These are phyloP conservation scores for Ogataea ramenticola DNA, from an alignment of 805 yeast species.

Conservation along the genomic window DNA sequence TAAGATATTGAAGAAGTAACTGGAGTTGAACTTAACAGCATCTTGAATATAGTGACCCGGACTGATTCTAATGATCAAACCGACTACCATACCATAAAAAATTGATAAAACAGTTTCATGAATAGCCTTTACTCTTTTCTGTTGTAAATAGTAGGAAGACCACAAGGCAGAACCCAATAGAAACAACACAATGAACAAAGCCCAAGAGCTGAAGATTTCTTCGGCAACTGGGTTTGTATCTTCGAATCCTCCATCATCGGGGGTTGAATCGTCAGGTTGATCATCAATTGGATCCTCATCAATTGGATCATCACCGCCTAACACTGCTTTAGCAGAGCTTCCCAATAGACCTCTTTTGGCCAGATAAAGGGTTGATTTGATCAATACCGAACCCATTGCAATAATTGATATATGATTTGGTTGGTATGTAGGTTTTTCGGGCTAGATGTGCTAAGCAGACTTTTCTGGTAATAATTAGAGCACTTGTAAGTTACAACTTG, in stretches of 20 bases:
- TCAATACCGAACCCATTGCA: slow-evolving; percentile 14
- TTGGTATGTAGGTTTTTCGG: too few relatives aligned
- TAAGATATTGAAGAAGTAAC: slow-evolving; percentile 88
- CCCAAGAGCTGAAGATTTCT: slow-evolving; percentile 97
- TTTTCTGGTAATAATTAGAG: too few relatives aligned
- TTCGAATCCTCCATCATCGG: slow-evolving; percentile 45
- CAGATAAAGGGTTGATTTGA: slow-evolving; percentile 12
- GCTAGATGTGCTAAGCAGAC: too few relatives aligned
- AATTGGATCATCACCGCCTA: slow-evolving; percentile 19
- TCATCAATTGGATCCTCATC: slow-evolving; percentile 30
- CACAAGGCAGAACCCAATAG: slow-evolving; percentile 83
- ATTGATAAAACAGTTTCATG: slow-evolving; percentile 96
- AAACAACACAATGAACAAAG: slow-evolving; percentile 76
- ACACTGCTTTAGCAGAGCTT: slow-evolving; percentile 10
- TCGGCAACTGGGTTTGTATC: slow-evolving; percentile 81
- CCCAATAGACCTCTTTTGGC: slow-evolving; percentile 20
- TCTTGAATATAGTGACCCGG: slow-evolving; percentile 98
- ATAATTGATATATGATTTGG: background rate
- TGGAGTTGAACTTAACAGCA: slow-evolving; percentile 89
- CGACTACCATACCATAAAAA: slow-evolving; percentile 95
- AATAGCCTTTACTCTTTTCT: slow-evolving; percentile 85
- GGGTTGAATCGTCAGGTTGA: slow-evolving; percentile 32
- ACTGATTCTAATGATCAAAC: slow-evolving; percentile 77
- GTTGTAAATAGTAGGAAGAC: slow-evolving; percentile 92
- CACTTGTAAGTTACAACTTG: too few relatives aligned